Conservation (phyloP, 768 basidiomycete genomes). For the Amanita pallidorosea region DNA sequence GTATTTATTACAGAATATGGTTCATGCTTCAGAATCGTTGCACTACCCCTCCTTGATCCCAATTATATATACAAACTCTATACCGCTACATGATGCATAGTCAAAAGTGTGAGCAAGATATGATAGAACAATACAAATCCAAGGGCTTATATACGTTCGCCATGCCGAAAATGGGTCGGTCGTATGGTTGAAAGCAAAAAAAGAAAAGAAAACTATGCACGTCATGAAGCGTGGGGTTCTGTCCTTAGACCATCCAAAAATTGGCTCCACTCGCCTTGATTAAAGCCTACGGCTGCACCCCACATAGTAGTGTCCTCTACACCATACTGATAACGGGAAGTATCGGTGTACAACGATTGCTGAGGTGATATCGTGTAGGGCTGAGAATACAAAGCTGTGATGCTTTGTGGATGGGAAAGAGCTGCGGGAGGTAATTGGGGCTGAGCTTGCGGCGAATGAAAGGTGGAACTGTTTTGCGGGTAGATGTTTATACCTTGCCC, state of each 20-base stretch:
- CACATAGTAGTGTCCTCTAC: constrained; percentile 60
- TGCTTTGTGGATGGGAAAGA: constrained; percentile 11
- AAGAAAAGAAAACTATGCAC: background rate
- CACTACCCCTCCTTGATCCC: background rate
- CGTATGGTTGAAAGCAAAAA: constrained; percentile 5
- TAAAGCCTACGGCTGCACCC: constrained; percentile 67
- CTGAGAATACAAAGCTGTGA: constrained; percentile 9
- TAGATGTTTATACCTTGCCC: constrained; percentile 1
- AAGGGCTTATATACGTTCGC: background rate
- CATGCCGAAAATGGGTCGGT: constrained; percentile 7
- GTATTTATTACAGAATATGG: background rate
- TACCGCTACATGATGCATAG: constrained; percentile 22
- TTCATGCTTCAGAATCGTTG: background rate
- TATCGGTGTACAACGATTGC: constrained; percentile 27
- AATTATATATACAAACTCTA: constrained; percentile 19
- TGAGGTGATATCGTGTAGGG: constrained; percentile 13
- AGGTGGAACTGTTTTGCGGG: background rate
- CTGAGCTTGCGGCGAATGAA: constrained; percentile 18
- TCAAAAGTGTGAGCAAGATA: constrained; percentile 10
- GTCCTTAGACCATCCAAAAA: constrained; percentile 57
- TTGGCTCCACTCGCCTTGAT: constrained; percentile 63
- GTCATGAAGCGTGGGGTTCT: constrained; percentile 24
- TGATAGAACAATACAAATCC: constrained; percentile 10
- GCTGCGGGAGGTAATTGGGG: constrained; percentile 14
- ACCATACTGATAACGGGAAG: constrained; percentile 32